Evolutionary conservation across 768 basidiomycete species (phyloP).

Genomic region (Panus rudis): DNA sequence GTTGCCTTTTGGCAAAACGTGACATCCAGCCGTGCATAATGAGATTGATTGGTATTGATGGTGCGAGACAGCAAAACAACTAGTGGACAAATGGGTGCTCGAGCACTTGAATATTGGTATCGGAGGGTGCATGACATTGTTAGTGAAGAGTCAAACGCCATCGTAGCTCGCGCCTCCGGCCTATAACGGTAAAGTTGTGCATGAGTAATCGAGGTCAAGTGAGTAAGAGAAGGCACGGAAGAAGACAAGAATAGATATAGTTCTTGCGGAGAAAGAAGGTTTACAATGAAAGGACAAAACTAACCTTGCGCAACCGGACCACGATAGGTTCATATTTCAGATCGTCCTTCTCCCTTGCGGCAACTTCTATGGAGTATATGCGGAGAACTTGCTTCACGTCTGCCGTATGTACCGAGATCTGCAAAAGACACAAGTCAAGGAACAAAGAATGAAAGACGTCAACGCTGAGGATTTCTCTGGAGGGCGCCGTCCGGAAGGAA

Average conservation of each 20-base stretch:
- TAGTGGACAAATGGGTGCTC: too few species aligned
- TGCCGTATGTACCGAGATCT: conserved; percentile 90
- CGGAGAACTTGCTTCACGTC: conserved; percentile 80
- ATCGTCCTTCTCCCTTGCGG: conserved; percentile 78
- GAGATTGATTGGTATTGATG: too few species aligned
- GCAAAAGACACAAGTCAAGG: too few species aligned
- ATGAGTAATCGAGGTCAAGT: conserved; percentile 4
- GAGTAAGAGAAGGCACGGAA: conserved; percentile 13
- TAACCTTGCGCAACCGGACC: conserved; percentile 71
- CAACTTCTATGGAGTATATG: conserved; percentile 81
- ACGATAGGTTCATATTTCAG: conserved; percentile 86
- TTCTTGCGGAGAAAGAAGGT: conserved; percentile 7
- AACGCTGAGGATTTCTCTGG: too few species aligned
- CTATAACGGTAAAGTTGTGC: conserved; percentile 29
- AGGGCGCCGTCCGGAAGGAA: too few species aligned
- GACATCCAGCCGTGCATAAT: too few species aligned
- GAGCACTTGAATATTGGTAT: too few species aligned
- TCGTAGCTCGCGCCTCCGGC: conserved; percentile 89
- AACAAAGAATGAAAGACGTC: too few species aligned
- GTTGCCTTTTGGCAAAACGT: too few species aligned
- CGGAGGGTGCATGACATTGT: too few species aligned
- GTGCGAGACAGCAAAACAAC: too few species aligned
- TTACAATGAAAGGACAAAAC: conserved; percentile 18
- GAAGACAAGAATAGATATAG: too few species aligned
- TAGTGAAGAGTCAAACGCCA: conserved; percentile 50